Base-by-base conservation (phyloP, 106 monocot species). In the Allium cepa region DNA sequence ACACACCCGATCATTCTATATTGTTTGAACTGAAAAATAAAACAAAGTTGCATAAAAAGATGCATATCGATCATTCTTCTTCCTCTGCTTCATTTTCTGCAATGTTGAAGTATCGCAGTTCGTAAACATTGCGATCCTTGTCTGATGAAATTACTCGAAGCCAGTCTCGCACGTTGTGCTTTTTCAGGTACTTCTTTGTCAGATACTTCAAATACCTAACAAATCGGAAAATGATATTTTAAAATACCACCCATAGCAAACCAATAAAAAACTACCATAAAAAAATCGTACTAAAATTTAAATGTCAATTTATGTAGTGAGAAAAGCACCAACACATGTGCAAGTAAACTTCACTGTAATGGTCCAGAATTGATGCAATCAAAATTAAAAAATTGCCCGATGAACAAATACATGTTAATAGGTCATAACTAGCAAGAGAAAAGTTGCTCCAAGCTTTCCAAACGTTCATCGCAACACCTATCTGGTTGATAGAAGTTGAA, bases 141-240 rank as follows among this genome's bases (percentile, higher is more conserved):
- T 84, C 76, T 16, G 83, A 76, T 1, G 83, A 68, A 53, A 83
- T 77, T n/a, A 84, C 80, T 14, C 84, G 73, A 16, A 80, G 70
- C 77, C 74, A 84, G 53, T 80, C 73, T 22, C 70, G 57, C 59
- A 80, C 84, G 27, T 84, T 80, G 73, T 74, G 84, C 62, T 84
- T 84, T 69, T 84, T 84, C 49, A 80, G 46, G 69, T 84, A 84
- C 71, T 84, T 84, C 84, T 84, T 84, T 8, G 84, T 80, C 11
- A 84, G 72, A 27, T 84, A 84, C 84, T 84, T 84, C 59, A 84
- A 66, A 64, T 84, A 84, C 73, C 84, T 84, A 49, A 59, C 11
- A 49, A 17, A 45, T 3, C 64, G 61, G 14, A 18, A 48, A 48
- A 70, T 7, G 8, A n/a, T 6, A 15, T 58, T 18, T 16, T 16